Percentiles rank a stretch among this genome's conserved stretches.
These are phyloP conservation scores for Populus tomentosa DNA, from an alignment of 441 rosid genomes.

Conservation along the genomic window DNA sequence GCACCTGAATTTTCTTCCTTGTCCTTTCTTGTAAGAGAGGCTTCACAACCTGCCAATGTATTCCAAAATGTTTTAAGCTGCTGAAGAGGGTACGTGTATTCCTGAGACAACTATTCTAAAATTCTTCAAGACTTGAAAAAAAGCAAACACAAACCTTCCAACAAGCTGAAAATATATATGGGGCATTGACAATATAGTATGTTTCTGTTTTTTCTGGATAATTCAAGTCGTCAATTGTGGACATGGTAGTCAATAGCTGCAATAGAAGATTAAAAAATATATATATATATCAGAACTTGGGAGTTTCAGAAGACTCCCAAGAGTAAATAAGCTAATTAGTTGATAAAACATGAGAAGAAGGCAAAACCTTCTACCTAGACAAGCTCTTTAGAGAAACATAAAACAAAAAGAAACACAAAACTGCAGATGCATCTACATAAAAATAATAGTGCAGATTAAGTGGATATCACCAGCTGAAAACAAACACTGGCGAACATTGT, in stretches of 20 bases:
- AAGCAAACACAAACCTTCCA: conserved; percentile 67
- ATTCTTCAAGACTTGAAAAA: not conserved
- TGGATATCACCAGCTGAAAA: not conserved
- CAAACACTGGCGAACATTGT: not conserved
- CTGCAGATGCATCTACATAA: not conserved
- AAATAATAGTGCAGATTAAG: not conserved
- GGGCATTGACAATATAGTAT: conserved; percentile 78
- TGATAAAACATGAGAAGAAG: not conserved
- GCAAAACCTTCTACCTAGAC: not conserved
- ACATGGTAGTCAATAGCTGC: conserved; percentile 79
- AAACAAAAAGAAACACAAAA: not conserved
- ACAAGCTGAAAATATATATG: conserved; percentile 89
- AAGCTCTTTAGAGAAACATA: not conserved
- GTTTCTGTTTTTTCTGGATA: conserved; percentile 92
- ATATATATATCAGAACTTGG: not conserved
- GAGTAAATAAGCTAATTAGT: not conserved
- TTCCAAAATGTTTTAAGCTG: conserved; percentile 2
- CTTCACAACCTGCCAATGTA: conserved; percentile 64
- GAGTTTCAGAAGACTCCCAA: not conserved
- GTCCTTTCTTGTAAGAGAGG: conserved; percentile 96
- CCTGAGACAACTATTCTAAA: not conserved
- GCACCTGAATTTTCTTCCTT: conserved; percentile 67
- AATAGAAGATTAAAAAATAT: conserved; percentile 7
- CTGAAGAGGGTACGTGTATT: not conserved
- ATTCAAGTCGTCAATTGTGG: conserved; percentile 84